phyloP scores from a whole-genome alignment of 2,329 filamentous ascomycete genomes.

The Botrytis squamosa region DNA sequence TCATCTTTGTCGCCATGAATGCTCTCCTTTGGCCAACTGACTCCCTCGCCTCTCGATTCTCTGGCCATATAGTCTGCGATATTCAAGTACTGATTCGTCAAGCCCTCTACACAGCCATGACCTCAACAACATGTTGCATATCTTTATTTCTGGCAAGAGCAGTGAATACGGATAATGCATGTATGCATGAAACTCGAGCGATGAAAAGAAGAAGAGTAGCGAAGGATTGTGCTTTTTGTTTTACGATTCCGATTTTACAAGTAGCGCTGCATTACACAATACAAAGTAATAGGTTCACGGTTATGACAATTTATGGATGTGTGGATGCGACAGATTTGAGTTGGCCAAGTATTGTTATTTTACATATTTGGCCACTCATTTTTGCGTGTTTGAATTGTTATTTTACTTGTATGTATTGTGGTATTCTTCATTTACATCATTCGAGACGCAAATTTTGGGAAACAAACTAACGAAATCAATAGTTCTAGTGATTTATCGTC shows the following conservation, averaged over 20 bases:
- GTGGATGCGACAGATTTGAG: slow-evolving; percentile 51
- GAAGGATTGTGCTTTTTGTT: slow-evolving; percentile 56
- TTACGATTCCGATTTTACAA: slow-evolving; percentile 53
- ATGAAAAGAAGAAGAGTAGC: slow-evolving; percentile 48
- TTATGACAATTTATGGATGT: slow-evolving; percentile 60
- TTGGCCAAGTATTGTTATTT: slow-evolving; percentile 56
- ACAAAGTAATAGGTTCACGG: slow-evolving; percentile 56
- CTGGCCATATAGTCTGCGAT: slow-evolving; percentile 61
- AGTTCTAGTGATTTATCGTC: slow-evolving; percentile 61
- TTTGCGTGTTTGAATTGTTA: slow-evolving; percentile 53
- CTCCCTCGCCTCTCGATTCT: slow-evolving; percentile 54
- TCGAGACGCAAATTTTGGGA: rapidly evolving
- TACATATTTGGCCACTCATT: slow-evolving; percentile 55
- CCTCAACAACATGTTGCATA: slow-evolving; percentile 55
- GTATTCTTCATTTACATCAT: neutral
- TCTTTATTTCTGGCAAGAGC: slow-evolving; percentile 59
- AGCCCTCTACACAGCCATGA: slow-evolving; percentile 51
- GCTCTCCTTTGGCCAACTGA: slow-evolving; percentile 63
- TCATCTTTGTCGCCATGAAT: slow-evolving; percentile 60
- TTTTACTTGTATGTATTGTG: slow-evolving; percentile 53
- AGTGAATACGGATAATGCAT: slow-evolving; percentile 57
- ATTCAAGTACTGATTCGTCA: slow-evolving; percentile 59
- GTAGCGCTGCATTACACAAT: slow-evolving; percentile 59
- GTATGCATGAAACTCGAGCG: slow-evolving; percentile 49
- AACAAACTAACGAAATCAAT: neutral